These are phyloP conservation scores for Dittrichia graveolens DNA, from an alignment of 129 eudicot species.

Conservation along the genomic window DNA sequence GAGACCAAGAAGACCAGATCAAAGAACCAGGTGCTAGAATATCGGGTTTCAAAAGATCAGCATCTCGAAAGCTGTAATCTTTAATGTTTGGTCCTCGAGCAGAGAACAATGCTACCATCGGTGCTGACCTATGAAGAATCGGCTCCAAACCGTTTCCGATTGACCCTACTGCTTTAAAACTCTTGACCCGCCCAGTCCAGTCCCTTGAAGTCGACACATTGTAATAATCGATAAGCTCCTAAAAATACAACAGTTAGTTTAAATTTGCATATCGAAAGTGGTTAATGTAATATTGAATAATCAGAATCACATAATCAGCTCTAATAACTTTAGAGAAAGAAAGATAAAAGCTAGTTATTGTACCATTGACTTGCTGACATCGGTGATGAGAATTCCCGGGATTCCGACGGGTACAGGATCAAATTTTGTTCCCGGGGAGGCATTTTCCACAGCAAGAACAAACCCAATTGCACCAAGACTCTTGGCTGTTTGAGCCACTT, in stretches of 20 bases:
- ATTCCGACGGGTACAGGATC: conserved; percentile 89
- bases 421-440: conserved; percentile 92
- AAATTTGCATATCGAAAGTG: no score
- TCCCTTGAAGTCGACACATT: conserved; percentile 84
- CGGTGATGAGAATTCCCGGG: conserved; percentile 92
- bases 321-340: no score
- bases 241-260: conserved; percentile 32
- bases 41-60: conserved; percentile 96
- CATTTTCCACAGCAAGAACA: conserved; percentile 91
- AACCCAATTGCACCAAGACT: conserved; percentile 90
- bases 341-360: not conserved
- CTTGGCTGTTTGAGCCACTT: conserved; percentile 81
- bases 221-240: conserved; percentile 96
- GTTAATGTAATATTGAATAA: no score
- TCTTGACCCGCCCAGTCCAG: conserved; percentile 97
- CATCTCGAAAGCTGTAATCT: conserved; percentile 93
- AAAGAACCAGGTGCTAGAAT: conserved; percentile 98
- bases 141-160: conserved; percentile 89
- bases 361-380: conserved; percentile 79
- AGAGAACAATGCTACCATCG: conserved; percentile 93
- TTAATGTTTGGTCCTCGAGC: conserved; percentile 96
- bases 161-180: conserved; percentile 82
- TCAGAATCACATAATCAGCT: no score
- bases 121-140: conserved; percentile 84
- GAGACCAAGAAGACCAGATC: conserved; percentile 99